phyloP scores from a whole-genome alignment of 805 yeast genomes.

The Saitoella complicata region DNA sequence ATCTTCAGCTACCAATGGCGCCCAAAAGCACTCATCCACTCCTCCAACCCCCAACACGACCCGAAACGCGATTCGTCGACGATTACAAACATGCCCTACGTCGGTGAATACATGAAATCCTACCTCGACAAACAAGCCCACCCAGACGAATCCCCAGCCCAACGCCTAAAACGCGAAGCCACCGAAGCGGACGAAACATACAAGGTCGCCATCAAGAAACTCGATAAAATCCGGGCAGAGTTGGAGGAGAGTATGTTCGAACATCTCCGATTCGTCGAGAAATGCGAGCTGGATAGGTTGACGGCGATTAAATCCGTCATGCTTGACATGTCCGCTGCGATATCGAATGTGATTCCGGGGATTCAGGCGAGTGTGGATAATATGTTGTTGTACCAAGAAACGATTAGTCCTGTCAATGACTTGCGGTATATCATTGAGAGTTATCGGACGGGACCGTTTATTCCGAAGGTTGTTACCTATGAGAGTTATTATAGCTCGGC shows the following conservation, averaged over 20 bases:
- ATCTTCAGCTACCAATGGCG: conserved; percentile 72
- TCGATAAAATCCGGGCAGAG: conserved; percentile 54
- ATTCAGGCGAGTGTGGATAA: conserved; percentile 46
- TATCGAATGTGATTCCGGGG: conserved; percentile 42
- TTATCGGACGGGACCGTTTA: conserved; percentile 57
- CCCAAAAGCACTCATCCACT: conserved; percentile 43
- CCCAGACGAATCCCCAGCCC: conserved; percentile 35
- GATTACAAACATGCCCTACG: conserved; percentile 13
- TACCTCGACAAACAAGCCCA: not conserved
- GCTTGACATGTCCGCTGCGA: conserved; percentile 51
- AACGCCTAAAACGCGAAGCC: conserved; percentile 41
- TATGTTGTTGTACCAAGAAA: conserved; percentile 47
- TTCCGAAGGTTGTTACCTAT: conserved; percentile 55
- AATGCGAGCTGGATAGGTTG: conserved; percentile 65
- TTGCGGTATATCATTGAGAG: conserved; percentile 48
- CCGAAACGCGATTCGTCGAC: conserved; percentile 4
- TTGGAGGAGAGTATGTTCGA: conserved; percentile 57
- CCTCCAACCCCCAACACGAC: conserved; percentile 15
- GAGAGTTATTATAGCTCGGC: conserved; percentile 66
- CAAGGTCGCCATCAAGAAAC: conserved; percentile 34
- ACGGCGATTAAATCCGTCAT: conserved; percentile 61
- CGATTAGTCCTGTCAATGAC: conserved; percentile 55
- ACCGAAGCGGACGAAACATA: conserved; percentile 41
- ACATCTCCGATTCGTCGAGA: conserved; percentile 61
- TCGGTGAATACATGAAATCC: conserved; percentile 17